These are phyloP conservation scores for Fusarium sp. DNA, from an alignment of 2,329 filamentous ascomycete genomes.

Conservation along the genomic window DNA sequence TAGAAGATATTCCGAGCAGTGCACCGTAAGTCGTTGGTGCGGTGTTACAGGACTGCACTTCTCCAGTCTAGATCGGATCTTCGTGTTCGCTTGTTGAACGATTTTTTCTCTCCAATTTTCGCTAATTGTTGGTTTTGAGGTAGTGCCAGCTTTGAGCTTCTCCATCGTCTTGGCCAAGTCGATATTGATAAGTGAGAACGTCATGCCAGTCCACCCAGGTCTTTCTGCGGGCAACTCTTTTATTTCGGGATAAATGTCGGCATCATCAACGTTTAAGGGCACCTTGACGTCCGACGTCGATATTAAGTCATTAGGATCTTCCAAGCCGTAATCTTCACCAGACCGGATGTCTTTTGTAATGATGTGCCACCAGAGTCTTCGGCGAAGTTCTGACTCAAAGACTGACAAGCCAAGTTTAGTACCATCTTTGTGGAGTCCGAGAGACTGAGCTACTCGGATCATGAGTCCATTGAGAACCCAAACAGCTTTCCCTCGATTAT, in stretches of 20 bases:
- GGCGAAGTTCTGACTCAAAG: conserved; percentile 8
- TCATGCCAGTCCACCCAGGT: background rate
- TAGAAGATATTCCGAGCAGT: background rate
- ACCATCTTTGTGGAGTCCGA: background rate
- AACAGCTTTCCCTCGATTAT: background rate
- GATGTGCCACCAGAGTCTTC: conserved; percentile 18
- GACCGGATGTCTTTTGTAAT: conserved; percentile 8
- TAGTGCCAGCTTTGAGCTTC: background rate
- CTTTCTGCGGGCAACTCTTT: background rate
- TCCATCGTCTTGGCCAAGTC: background rate
- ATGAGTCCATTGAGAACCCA: conserved; percentile 8
- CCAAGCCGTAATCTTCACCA: conserved; percentile 7
- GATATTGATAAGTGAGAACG: background rate
- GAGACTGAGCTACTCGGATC: background rate
- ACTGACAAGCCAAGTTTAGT: background rate
- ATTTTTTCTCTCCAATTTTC: background rate
- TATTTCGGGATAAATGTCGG: background rate
- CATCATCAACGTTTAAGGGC: conserved; percentile 1
- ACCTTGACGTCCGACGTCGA: background rate
- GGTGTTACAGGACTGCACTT: background rate
- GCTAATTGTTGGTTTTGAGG: fast-evolving
- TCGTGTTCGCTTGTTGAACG: background rate
- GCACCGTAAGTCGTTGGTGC: background rate
- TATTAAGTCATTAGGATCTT: background rate
- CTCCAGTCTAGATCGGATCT: background rate